These are phyloP conservation scores for Ceratocystis variospora DNA, from an alignment of 2,329 filamentous ascomycete species.

Conservation along the genomic window DNA sequence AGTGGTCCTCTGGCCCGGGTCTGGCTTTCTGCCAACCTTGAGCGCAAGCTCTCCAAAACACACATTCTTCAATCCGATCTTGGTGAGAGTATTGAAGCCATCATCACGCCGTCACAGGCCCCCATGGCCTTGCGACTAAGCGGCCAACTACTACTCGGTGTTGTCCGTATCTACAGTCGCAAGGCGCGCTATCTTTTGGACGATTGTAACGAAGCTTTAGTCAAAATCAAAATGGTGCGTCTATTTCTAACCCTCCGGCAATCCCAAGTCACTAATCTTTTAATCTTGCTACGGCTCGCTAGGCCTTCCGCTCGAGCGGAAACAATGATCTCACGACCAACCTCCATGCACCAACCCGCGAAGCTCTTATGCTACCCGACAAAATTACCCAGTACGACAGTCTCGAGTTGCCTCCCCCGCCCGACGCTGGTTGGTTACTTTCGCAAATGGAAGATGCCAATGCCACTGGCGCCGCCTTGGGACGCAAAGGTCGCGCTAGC, in stretches of 20 bases:
- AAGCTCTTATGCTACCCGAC: slow-evolving; percentile 79
- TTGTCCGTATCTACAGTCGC: slow-evolving; percentile 92
- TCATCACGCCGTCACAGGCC: slow-evolving; percentile 83
- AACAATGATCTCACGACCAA: slow-evolving; percentile 91
- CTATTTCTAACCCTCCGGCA: not conserved
- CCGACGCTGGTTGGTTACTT: slow-evolving; percentile 73
- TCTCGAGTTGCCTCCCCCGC: slow-evolving; percentile 62
- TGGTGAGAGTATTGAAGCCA: slow-evolving; percentile 85
- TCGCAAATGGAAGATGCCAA: slow-evolving; percentile 55
- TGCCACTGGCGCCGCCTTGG: slow-evolving; percentile 34
- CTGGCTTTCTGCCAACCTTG: slow-evolving; percentile 95
- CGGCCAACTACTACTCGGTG: slow-evolving; percentile 84
- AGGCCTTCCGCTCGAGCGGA: slow-evolving; percentile 88
- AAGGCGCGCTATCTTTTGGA: slow-evolving; percentile 94
- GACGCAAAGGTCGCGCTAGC: slow-evolving; percentile 43
- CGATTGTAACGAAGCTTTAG: slow-evolving; percentile 91
- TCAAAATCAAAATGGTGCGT: slow-evolving; percentile 95
- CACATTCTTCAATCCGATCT: slow-evolving; percentile 92
- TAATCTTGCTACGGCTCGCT: not conserved
- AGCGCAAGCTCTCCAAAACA: slow-evolving; percentile 95
- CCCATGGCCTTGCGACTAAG: slow-evolving; percentile 90
- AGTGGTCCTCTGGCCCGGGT: slow-evolving; percentile 92
- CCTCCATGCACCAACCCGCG: slow-evolving; percentile 66
- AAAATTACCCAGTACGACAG: slow-evolving; percentile 84
- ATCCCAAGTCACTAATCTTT: no score